Evolutionary conservation across 2,329 filamentous ascomycete species (phyloP).

Genomic region (Ceratocystis diversiconidia): DNA sequence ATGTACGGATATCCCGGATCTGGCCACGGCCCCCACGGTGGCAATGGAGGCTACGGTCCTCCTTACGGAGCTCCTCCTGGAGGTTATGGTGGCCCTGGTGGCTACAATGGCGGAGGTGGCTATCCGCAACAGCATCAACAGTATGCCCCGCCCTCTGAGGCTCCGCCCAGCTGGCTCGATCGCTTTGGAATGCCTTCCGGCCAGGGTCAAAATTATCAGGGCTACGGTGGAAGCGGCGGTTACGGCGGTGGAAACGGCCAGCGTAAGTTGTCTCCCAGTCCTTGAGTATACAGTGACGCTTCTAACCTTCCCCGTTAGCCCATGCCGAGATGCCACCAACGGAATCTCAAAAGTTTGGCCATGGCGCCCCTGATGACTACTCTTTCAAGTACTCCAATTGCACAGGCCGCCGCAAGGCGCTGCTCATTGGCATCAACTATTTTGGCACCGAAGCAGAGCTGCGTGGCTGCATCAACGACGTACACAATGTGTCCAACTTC

Average conservation of each 20-base stretch:
- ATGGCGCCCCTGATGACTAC: slow-evolving; percentile 54
- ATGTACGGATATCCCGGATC: slow-evolving; percentile 19
- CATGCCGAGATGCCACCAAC: slow-evolving; percentile 30
- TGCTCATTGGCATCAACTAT: slow-evolving; percentile 72
- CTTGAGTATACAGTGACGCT: too few species aligned
- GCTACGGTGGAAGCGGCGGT: not conserved
- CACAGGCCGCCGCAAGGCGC: slow-evolving; percentile 56
- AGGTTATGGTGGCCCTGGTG: slow-evolving; percentile 21
- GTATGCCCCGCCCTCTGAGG: slow-evolving; percentile 20
- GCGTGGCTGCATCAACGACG: slow-evolving; percentile 67
- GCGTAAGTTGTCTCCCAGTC: not conserved
- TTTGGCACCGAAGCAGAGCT: slow-evolving; percentile 58
- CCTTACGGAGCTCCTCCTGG: slow-evolving; percentile 19
- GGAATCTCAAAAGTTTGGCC: slow-evolving; percentile 44
- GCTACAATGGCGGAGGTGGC: slow-evolving; percentile 23
- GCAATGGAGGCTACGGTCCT: slow-evolving; percentile 16
- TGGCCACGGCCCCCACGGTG: slow-evolving; percentile 18
- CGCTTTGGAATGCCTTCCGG: slow-evolving; percentile 19
- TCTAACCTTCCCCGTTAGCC: not conserved
- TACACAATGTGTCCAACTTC: slow-evolving; percentile 60
- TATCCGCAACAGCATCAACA: slow-evolving; percentile 21
- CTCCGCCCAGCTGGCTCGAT: slow-evolving; percentile 19
- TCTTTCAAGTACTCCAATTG: slow-evolving; percentile 66
- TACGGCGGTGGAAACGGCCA: not conserved
- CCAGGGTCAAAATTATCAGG: slow-evolving; percentile 3